Percentiles rank a stretch among this genome's conserved stretches.
Conservation (phyloP, 164 flowering plant species). For the Kalanchoe fedtschenkoi region DNA sequence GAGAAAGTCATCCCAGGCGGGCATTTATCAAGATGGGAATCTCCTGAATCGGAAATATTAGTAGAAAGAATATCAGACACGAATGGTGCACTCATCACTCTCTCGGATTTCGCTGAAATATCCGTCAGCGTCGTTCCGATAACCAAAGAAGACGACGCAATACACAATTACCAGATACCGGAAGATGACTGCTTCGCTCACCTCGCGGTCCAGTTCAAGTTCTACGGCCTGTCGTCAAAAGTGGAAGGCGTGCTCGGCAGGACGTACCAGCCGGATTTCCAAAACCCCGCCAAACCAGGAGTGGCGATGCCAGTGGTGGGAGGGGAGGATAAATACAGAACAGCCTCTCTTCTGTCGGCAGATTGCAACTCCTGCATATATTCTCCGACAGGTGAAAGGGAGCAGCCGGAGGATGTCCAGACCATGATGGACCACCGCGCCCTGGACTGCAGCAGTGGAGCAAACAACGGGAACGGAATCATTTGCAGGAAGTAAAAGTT, state of each 20-base stretch:
- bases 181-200: constrained; percentile 67
- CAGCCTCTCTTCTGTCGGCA: constrained; percentile 43
- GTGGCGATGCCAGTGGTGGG: constrained; percentile 74
- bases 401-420: constrained; percentile 8
- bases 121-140: constrained; percentile 37
- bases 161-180: constrained; percentile 59
- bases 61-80: constrained; percentile 25
- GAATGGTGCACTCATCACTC: constrained; percentile 27
- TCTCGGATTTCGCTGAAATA: constrained; percentile 27
- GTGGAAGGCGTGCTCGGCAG: constrained; percentile 78
- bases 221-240: constrained; percentile 35
- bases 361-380: constrained; percentile 44
- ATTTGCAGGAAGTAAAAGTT: constrained; percentile 45
- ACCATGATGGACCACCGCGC: constrained; percentile 25
- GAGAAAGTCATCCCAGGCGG: constrained; percentile 23
- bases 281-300: constrained; percentile 58
- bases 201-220: constrained; percentile 63
- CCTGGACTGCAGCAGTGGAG: constrained; percentile 41
- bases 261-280: constrained; percentile 57
- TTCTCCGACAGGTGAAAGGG: constrained; percentile 19
- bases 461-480: constrained; percentile 37
- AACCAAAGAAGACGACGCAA: constrained; percentile 27
- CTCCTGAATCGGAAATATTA: constrained; percentile 19
- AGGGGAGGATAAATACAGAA: constrained; percentile 55
- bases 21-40: constrained; percentile 32